Conservation (phyloP, 169 alveolate species). For the Babesia divergens region DNA sequence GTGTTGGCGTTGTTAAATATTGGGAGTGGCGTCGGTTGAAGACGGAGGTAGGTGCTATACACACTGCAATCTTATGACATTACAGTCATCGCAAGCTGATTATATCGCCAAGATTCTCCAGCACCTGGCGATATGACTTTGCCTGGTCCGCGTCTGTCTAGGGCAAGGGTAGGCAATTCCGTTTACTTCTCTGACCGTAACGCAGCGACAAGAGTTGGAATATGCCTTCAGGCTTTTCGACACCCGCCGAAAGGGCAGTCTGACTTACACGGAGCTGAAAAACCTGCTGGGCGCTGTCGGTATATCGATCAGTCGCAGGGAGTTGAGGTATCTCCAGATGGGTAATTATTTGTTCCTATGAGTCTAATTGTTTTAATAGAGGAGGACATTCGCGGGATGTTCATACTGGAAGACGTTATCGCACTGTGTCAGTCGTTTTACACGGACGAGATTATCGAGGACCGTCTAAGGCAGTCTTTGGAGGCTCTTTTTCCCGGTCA, state of each 20-base stretch:
- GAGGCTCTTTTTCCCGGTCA: conserved; percentile 34
- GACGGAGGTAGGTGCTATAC: conserved; percentile 50
- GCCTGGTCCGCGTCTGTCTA: conserved; percentile 12
- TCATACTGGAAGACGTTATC: conserved; percentile 48
- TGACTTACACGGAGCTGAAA: conserved; percentile 29
- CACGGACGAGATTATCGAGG: conserved; percentile 37
- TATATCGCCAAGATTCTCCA: conserved; percentile 45
- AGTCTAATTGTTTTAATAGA: not conserved
- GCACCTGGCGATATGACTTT: conserved; percentile 8
- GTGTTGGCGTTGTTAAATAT: conserved; percentile 51
- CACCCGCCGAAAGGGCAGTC: conserved; percentile 46
- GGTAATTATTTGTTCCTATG: conserved; percentile 22
- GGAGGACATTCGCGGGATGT: conserved; percentile 57
- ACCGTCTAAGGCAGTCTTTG: conserved; percentile 33
- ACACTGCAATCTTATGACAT: not conserved
- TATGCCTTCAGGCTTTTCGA: conserved; percentile 61
- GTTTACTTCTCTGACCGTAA: not conserved
- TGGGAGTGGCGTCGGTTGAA: conserved; percentile 68
- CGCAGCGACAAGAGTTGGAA: conserved; percentile 53
- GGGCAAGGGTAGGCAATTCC: conserved; percentile 16
- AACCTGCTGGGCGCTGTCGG: conserved; percentile 43
- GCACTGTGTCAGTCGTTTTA: conserved; percentile 56
- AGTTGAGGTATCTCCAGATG: conserved; percentile 36
- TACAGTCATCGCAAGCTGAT: conserved; percentile 57
- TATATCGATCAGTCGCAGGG: conserved; percentile 38